Base-by-base conservation (phyloP, 2,329 filamentous ascomycete genomes). In the Scolecobasidium constrictum region DNA sequence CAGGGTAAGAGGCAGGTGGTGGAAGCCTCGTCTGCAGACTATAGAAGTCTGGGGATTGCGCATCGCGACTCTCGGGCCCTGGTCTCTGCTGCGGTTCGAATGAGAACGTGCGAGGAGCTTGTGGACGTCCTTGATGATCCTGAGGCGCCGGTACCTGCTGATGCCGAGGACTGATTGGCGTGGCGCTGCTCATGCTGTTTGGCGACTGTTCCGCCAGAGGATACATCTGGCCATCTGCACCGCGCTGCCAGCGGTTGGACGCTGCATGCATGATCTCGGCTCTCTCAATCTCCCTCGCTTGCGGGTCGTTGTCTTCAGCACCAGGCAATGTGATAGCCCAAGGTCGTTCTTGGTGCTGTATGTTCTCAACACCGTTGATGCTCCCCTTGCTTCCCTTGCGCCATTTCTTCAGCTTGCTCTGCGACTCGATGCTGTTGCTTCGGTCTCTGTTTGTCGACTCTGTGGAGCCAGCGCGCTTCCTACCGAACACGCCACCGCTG, bases 271-370 rank as follows among this genome's bases (percentile, higher is more conserved):
- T 31, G 18, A 45, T 45, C 31, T 45, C 43, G 6, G 26, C 37
- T 21, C 28, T 31, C 26, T 22, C 38, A 19, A 45, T 35, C 13
- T 45, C 43, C 13, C 35, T 20, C n/a, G 26, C 9, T n/a, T 31
- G 9, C 26, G 9, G 9, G 19, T 43, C 40, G 19, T 31, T 23
- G 28, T 45, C 26, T 35, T 45, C 43, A 12, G 40, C 37, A 18
- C 20, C 37, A 5, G 43, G 43, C 9, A 45, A 18, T 5, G 22
- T 40, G 13, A 45, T 16, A 5, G 36, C 38, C 43, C 43, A 45
- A 18, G 43, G 43, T 17, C 43, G 15, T 41, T 45, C 37, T 45
- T 45, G 43, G 36, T 45, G 43, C 20, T 40, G 36, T 38, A 16
- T 31, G 13, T 39, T 35, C 4, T n/a, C 18, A 35, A 44, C 39